A percentile compares a stretch with the other conserved stretches of the same genome.
phyloP scores from a whole-genome alignment of 2,329 filamentous ascomycete genomes.

The Fusarium agapanthi region DNA sequence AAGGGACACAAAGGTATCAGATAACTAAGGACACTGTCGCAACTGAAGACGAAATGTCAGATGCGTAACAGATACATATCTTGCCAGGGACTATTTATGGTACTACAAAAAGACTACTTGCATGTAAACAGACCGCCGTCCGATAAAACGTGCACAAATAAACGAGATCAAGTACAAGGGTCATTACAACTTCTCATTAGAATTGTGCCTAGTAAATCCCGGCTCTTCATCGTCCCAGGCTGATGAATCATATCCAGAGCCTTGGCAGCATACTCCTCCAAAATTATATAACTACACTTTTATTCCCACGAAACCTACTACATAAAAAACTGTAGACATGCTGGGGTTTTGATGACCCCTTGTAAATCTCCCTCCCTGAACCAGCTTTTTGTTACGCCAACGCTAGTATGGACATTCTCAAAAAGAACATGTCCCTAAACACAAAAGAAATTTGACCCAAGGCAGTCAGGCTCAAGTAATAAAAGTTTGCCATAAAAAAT shows the following conservation, averaged over 20 bases:
- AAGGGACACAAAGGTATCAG: not conserved
- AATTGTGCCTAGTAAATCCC: conserved; percentile 11
- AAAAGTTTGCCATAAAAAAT: conserved; percentile 9
- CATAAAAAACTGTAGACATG: conserved; percentile 12
- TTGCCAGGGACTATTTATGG: not conserved
- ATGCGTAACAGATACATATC: not conserved
- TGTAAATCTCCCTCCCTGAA: conserved; percentile 13
- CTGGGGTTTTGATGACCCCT: conserved; percentile 6
- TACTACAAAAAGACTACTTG: not conserved
- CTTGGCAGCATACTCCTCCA: not conserved
- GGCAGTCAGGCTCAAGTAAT: not conserved
- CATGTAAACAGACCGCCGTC: not conserved
- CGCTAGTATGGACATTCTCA: conserved; percentile 44
- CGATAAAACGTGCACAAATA: not conserved
- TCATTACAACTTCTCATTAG: conserved; percentile 38
- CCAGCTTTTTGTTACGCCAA: conserved; percentile 44
- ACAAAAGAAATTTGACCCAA: conserved; percentile 17
- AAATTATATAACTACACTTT: conserved; percentile 28
- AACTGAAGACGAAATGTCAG: not conserved
- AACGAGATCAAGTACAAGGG: conserved; percentile 12
- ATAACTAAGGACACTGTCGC: not conserved
- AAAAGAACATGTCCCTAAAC: conserved; percentile 24
- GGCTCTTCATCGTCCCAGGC: conserved; percentile 3
- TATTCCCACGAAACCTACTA: conserved; percentile 6
- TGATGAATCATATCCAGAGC: not conserved